Conservation (phyloP, 2,329 filamentous ascomycete species). For the Metarhizium robertsii region DNA sequence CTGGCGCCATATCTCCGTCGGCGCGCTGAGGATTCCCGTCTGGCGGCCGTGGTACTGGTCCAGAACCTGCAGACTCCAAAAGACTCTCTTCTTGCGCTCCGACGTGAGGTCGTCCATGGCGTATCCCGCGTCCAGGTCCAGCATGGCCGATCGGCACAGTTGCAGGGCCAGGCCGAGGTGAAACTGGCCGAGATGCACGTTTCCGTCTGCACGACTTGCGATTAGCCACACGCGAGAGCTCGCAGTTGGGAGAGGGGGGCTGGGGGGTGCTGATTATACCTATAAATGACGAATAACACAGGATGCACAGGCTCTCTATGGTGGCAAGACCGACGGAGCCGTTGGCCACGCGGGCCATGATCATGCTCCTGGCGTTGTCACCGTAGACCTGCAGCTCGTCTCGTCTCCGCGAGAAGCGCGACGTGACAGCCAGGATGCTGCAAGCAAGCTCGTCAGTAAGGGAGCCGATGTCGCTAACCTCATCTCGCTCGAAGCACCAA, state of each 20-base stretch:
- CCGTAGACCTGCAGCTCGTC: constrained; percentile 24
- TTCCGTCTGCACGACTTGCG: constrained; percentile 29
- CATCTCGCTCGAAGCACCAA: constrained; percentile 35
- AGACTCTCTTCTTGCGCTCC: constrained; percentile 38
- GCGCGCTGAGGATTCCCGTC: constrained; percentile 30
- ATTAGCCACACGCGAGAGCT: not conserved
- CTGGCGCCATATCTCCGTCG: constrained; percentile 32
- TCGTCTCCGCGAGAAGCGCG: constrained; percentile 27
- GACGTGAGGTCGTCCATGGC: constrained; percentile 20
- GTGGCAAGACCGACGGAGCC: constrained; percentile 39
- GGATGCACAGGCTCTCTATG: constrained; percentile 40
- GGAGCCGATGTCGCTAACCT: constrained; percentile 23
- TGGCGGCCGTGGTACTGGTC: constrained; percentile 41
- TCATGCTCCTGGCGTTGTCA: constrained; percentile 30
- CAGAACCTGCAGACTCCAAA: constrained; percentile 41
- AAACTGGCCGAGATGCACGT: constrained; percentile 38
- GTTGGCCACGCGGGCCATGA: constrained; percentile 41
- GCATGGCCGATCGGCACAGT: constrained; percentile 39
- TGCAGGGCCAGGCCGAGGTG: constrained; percentile 40
- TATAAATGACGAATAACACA: constrained; percentile 40
- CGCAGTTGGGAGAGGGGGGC: not conserved
- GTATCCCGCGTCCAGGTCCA: constrained; percentile 34
- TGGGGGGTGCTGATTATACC: constrained; percentile 21
- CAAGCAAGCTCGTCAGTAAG: constrained; percentile 31
- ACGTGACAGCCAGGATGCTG: constrained; percentile 30